phyloP scores from a whole-genome alignment of 23 red algal species.

The Agarophyton chilense region DNA sequence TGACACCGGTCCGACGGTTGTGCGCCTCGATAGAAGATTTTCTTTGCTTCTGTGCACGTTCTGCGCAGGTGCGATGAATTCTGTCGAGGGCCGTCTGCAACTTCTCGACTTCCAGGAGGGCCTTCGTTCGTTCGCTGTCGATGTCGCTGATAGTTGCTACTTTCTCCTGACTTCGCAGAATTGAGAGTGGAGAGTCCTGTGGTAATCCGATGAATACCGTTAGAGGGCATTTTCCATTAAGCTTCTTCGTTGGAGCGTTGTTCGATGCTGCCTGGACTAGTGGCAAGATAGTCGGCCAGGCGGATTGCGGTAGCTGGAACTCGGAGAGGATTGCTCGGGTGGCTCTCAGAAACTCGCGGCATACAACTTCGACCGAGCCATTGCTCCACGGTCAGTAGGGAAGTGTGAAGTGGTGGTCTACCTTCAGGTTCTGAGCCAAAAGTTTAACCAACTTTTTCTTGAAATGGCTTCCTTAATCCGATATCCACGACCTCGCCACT shows the following conservation, averaged over 20 bases:
- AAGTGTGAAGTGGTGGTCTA: slow-evolving; percentile 27
- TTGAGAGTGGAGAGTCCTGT: no score
- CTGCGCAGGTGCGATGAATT: no score
- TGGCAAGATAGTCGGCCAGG: not conserved
- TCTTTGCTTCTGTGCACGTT: no score
- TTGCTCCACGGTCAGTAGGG: not conserved
- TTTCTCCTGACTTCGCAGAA: no score
- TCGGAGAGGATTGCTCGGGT: not conserved
- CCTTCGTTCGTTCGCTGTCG: no score
- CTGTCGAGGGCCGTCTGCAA: no score
- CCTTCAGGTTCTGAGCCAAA: not conserved
- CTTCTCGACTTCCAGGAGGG: no score
- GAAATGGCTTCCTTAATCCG: slow-evolving; percentile 3
- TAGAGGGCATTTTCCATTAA: slow-evolving; percentile 13
- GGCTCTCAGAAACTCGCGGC: not conserved
- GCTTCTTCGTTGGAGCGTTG: not conserved
- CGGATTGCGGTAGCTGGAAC: not conserved
- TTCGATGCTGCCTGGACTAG: not conserved
- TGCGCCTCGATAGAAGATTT: no score
- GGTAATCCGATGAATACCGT: no score
- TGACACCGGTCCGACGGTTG: no score
- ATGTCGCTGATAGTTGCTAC: no score
- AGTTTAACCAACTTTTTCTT: not conserved
- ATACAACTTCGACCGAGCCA: slow-evolving; percentile 45
- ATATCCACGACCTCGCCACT: not conserved